These are phyloP conservation scores for Lithospermum erythrorhizon DNA, from an alignment of 257 asterid species.

Conservation along the genomic window DNA sequence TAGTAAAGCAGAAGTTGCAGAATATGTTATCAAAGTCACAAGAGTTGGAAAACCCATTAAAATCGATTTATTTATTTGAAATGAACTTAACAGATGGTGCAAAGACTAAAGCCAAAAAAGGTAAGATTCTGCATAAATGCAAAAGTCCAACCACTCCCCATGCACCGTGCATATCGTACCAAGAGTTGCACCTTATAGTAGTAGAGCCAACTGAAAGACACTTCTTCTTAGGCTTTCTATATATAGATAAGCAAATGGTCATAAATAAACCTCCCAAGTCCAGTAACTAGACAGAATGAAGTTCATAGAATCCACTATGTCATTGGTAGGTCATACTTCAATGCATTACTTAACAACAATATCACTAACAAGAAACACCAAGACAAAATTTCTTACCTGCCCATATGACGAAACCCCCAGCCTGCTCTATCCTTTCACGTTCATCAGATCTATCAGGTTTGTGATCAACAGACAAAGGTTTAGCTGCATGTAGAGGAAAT, in stretches of 20 bases:
- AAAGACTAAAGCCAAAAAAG: too few relatives aligned
- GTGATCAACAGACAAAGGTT: slow-evolving; percentile 72
- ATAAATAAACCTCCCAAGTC: too few relatives aligned
- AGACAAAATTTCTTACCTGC: slow-evolving; percentile 37
- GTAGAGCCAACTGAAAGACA: neutral
- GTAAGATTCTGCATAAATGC: neutral
- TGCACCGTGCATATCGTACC: neutral
- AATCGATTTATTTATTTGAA: too few relatives aligned
- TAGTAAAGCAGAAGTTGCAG: slow-evolving; percentile 16
- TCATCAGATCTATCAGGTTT: slow-evolving; percentile 83
- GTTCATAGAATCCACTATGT: neutral
- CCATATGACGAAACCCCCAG: slow-evolving; percentile 75
- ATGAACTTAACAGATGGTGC: neutral
- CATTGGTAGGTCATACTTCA: neutral
- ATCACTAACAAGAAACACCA: neutral
- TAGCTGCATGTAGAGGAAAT: slow-evolving; percentile 34
- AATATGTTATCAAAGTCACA: slow-evolving; percentile 11
- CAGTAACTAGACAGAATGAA: too few relatives aligned
- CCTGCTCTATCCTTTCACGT: slow-evolving; percentile 76
- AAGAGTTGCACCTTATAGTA: neutral
- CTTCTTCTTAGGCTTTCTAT: too few relatives aligned
- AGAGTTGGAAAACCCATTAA: slow-evolving; percentile 4
- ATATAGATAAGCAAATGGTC: too few relatives aligned
- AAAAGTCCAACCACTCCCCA: neutral
- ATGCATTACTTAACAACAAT: neutral